phyloP scores from a whole-genome alignment of 768 basidiomycete species.

The Amanita jacksonii region DNA sequence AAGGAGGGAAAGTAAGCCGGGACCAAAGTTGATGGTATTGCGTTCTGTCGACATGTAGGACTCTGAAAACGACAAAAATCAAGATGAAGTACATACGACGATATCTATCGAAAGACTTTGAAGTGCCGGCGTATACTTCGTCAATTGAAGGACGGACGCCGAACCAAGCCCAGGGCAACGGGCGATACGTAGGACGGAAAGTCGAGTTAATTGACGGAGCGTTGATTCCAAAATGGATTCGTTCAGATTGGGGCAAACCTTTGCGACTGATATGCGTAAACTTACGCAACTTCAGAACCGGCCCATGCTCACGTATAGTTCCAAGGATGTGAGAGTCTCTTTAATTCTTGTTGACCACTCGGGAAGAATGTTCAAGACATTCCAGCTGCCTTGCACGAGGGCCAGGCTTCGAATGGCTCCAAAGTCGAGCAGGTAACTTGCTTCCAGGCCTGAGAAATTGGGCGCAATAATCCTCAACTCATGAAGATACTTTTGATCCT shows the following conservation, averaged over 20 bases:
- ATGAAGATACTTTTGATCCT: slow-evolving; percentile 33
- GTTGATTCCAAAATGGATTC: slow-evolving; percentile 36
- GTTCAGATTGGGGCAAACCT: slow-evolving; percentile 54
- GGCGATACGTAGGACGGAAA: slow-evolving; percentile 52
- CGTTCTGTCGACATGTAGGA: slow-evolving; percentile 2
- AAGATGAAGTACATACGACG: slow-evolving; percentile 30
- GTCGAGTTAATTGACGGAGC: slow-evolving; percentile 39
- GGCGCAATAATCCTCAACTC: slow-evolving; percentile 38
- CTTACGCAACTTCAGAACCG: not conserved
- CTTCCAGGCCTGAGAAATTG: slow-evolving; percentile 43
- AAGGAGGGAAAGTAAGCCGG: slow-evolving; percentile 31
- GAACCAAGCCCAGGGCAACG: slow-evolving; percentile 53
- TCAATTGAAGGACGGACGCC: slow-evolving; percentile 32
- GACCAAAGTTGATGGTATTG: slow-evolving; percentile 15
- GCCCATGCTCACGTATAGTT: slow-evolving; percentile 43
- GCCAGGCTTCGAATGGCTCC: slow-evolving; percentile 33
- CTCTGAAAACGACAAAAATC: not conserved
- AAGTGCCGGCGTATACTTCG: slow-evolving; percentile 41
- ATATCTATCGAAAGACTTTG: slow-evolving; percentile 54
- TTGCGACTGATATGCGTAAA: not conserved
- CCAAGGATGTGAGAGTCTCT: slow-evolving; percentile 40
- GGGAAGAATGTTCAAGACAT: slow-evolving; percentile 48
- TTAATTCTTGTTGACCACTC: slow-evolving; percentile 39
- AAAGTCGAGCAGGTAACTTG: slow-evolving; percentile 31
- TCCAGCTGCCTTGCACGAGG: slow-evolving; percentile 56